A percentile compares a stretch with the other conserved stretches of the same genome.
These are phyloP conservation scores for Solanum bulbocastanum DNA, from an alignment of 257 asterid species.

Conservation along the genomic window DNA sequence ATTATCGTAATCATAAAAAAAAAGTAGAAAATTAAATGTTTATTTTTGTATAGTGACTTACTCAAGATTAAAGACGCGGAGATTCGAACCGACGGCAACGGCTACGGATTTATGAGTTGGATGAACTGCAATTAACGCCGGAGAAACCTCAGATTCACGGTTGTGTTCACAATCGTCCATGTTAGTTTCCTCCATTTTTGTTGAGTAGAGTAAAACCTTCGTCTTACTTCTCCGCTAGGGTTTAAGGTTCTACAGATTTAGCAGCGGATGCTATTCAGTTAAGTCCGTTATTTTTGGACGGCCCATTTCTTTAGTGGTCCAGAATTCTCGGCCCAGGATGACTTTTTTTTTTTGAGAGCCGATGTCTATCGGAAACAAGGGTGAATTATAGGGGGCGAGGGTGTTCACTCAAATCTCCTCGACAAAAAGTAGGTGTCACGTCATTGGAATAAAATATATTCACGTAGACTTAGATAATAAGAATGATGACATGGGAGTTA, in stretches of 20 bases:
- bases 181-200: conserved; percentile 41
- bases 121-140: conserved; percentile 72
- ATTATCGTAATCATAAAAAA: not conserved
- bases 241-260: not conserved
- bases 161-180: conserved; percentile 49
- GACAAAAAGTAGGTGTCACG: too few species aligned
- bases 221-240: not conserved
- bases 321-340: not conserved
- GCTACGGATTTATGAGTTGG: conserved; percentile 48
- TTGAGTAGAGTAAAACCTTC: not conserved
- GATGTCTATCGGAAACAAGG: too few species aligned
- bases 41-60: conserved; percentile 10
- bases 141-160: conserved; percentile 72
- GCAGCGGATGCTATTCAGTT: not conserved
- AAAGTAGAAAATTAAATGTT: not conserved
- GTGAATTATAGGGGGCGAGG: not conserved
- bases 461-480: not conserved
- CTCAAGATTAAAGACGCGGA: conserved; percentile 69
- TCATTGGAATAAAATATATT: not conserved
- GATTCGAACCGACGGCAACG: conserved; percentile 60
- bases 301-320: not conserved
- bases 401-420: too few species aligned
- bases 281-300: not conserved
- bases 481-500: not conserved
- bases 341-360: not conserved